Conservation (phyloP, 176 grass and related monocot species). For the Ensete ventricosum region DNA sequence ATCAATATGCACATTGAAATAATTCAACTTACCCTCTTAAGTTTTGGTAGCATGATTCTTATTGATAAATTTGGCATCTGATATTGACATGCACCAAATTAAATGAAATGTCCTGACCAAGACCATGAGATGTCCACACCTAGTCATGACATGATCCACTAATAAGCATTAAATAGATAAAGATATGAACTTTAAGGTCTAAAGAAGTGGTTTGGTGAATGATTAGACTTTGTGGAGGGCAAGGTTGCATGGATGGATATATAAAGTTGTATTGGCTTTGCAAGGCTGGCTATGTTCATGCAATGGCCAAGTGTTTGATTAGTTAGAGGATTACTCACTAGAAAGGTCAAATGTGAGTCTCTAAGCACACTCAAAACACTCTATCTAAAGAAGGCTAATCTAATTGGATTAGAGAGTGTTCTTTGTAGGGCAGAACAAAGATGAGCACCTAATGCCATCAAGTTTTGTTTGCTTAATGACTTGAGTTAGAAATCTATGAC, state of each 20-base stretch:
- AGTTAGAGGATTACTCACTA: not conserved
- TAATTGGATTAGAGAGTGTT: not conserved
- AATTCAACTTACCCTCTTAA: no score
- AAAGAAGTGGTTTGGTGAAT: not conserved
- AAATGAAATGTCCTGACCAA: no score
- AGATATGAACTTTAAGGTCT: not conserved
- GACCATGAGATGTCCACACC: no score
- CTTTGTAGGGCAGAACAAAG: not conserved
- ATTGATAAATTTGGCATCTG: no score
- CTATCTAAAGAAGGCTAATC: not conserved
- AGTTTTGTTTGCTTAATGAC: not conserved
- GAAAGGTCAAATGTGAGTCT: not conserved
- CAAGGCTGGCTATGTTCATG: not conserved
- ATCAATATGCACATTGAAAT: no score
- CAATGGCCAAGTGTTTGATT: not conserved
- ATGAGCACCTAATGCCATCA: slow-evolving; percentile 2
- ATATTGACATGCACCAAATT: no score
- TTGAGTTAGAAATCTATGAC: no score
- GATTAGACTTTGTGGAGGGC: not conserved
- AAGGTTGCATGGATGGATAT: not conserved
- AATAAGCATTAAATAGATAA: not conserved
- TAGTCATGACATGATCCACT: no score
- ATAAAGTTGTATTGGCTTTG: not conserved
- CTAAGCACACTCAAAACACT: not conserved
- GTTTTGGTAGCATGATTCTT: no score